These are phyloP conservation scores for Clitopilus hobsonii DNA, from an alignment of 768 basidiomycete genomes.

Conservation along the genomic window DNA sequence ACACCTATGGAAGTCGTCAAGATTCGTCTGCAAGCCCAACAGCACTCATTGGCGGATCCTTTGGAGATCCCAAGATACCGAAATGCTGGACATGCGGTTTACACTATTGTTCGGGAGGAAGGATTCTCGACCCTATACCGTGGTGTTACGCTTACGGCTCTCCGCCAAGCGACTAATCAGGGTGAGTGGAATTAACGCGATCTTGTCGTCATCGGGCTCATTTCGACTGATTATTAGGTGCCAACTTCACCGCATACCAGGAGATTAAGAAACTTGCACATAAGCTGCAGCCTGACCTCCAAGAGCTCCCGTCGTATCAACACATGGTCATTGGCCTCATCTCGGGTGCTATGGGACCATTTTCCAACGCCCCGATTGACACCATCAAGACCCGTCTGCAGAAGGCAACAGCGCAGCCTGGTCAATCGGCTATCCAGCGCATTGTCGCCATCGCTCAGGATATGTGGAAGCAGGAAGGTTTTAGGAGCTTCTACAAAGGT, in stretches of 20 bases:
- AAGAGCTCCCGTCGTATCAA: conserved; percentile 88
- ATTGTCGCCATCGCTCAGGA: conserved; percentile 79
- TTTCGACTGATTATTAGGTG: conserved; percentile 40
- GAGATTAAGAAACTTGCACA: conserved; percentile 88
- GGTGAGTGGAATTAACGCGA: conserved; percentile 37
- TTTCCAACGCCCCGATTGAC: conserved; percentile 95
- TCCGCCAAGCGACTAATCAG: conserved; percentile 97
- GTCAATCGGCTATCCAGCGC: conserved; percentile 74
- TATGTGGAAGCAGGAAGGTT: conserved; percentile 92
- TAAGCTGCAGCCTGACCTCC: conserved; percentile 69
- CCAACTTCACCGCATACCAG: conserved; percentile 98
- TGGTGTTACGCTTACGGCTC: conserved; percentile 88
- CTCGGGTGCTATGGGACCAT: conserved; percentile 97
- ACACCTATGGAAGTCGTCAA: conserved; percentile 99
- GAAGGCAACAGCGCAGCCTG: conserved; percentile 70
- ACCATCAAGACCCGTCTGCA: conserved; percentile 95
- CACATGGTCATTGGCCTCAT: conserved; percentile 94
- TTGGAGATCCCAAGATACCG: conserved; percentile 90
- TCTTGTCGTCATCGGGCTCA: neutral
- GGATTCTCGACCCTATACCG: conserved; percentile 82
- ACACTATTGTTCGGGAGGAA: conserved; percentile 91
- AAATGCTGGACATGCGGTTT: conserved; percentile 95
- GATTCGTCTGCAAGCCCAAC: conserved; percentile 95
- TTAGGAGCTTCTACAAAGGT: conserved; percentile 93
- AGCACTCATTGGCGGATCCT: conserved; percentile 95